Evolutionary conservation across 2,329 filamentous ascomycete genomes (phyloP).

Genomic region (Verticillium alfalfae): DNA sequence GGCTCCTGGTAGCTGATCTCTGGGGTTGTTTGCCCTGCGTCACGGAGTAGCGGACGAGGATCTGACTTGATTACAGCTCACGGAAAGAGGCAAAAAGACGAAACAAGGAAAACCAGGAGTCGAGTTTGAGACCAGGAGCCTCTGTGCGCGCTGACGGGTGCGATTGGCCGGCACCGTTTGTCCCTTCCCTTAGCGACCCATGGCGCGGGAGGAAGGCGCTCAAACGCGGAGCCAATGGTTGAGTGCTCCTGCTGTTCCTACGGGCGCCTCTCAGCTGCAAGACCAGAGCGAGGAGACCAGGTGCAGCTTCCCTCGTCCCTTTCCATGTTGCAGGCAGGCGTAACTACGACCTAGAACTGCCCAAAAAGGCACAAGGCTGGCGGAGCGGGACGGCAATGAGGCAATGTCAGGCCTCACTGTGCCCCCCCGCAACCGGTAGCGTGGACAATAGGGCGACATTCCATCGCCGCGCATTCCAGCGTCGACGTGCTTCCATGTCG

Average conservation of each 20-base stretch:
- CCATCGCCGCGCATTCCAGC: not conserved
- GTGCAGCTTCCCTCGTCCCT: not conserved
- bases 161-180: not conserved
- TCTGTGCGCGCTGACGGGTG: not conserved
- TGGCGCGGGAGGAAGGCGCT: not conserved
- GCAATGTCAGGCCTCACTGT: not conserved
- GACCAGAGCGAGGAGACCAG: not conserved
- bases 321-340: not conserved
- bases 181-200: not conserved
- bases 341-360: not conserved
- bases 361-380: not conserved
- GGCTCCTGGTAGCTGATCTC: not conserved
- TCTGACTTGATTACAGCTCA: not conserved
- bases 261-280: not conserved
- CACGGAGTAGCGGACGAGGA: not conserved
- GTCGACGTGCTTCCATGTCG: not conserved
- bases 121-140: not conserved
- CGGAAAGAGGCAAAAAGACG: not conserved
- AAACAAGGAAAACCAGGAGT: not conserved
- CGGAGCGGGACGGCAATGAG: not conserved
- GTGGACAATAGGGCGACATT: not conserved
- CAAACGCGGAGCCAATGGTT: not conserved
- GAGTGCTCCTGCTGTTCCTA: not conserved
- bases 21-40: not conserved
- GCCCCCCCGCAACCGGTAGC: not conserved